A percentile compares a stretch with the other conserved stretches of the same genome.
Conservation (phyloP, 441 rosid species). For the Biscutella laevigata region DNA sequence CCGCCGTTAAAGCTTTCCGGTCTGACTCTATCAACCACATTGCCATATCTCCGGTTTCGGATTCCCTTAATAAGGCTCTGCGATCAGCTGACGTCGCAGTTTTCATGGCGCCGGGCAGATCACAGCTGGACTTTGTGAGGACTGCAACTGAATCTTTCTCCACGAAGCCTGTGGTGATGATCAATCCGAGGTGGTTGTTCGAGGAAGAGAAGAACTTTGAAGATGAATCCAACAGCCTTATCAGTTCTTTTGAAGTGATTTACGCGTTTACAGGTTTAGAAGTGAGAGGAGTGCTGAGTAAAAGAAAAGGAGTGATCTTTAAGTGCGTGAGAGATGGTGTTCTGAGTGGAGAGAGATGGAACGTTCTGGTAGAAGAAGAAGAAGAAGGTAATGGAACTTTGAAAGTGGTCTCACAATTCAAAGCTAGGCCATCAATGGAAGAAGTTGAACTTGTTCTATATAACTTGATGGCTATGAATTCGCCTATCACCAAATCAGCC, state of each 20-base stretch:
- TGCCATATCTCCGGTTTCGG: constrained; percentile 29
- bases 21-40: constrained; percentile 30
- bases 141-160: constrained; percentile 31
- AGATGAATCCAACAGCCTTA: constrained; percentile 33
- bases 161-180: constrained; percentile 61
- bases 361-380: constrained; percentile 69
- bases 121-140: constrained; percentile 37
- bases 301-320: constrained; percentile 59
- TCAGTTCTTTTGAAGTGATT: constrained; percentile 64
- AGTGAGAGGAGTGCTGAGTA: constrained; percentile 63
- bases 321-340: constrained; percentile 76
- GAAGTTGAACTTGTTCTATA: constrained; percentile 74
- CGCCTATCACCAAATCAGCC: constrained; percentile 77
- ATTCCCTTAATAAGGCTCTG: constrained; percentile 20
- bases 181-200: constrained; percentile 66
- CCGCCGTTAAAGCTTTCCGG: constrained; percentile 34
- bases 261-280: constrained; percentile 72
- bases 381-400: constrained; percentile 48
- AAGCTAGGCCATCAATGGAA: constrained; percentile 49
- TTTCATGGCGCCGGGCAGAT: constrained; percentile 52
- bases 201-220: constrained; percentile 57
- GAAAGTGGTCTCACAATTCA: constrained; percentile 68
- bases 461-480: constrained; percentile 76
- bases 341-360: constrained; percentile 74
- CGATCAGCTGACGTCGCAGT: constrained; percentile 51